Conservation (phyloP, 192 early-diverging fungal genomes). For the Piromyces finnis region DNA sequence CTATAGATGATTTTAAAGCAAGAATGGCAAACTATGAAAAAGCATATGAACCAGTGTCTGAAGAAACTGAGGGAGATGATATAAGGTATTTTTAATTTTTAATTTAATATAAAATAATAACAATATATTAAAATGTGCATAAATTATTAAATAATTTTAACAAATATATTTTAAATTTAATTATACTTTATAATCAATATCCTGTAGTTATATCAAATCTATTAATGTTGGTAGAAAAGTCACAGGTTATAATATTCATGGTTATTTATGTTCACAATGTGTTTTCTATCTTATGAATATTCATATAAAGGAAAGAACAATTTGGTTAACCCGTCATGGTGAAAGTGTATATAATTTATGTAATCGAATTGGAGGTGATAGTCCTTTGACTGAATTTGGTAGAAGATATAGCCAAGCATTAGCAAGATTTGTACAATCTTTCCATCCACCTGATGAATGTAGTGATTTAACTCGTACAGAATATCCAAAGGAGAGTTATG, state of each 20-base stretch:
- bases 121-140: too few species aligned
- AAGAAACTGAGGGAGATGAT: constrained; percentile 63
- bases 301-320: constrained; percentile 35
- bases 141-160: too few species aligned
- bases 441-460: background rate
- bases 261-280: constrained; percentile 80
- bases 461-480: background rate
- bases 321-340: constrained; percentile 88
- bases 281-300: constrained; percentile 99
- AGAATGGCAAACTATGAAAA: constrained; percentile 84
- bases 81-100: constrained; percentile 5
- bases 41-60: constrained; percentile 69
- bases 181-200: too few species aligned
- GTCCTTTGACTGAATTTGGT: constrained; percentile 55
- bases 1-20: constrained; percentile 67
- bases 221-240: constrained; percentile 93
- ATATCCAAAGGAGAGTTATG: background rate
- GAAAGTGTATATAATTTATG: constrained; percentile 71
- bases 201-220: constrained; percentile 87
- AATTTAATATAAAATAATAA: too few species aligned
- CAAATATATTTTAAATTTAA: too few species aligned
- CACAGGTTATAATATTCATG: constrained; percentile 83
- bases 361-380: constrained; percentile 77
- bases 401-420: constrained; percentile 55
- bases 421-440: constrained; percentile 45